Evolutionary conservation across 2,329 filamentous ascomycete genomes (phyloP).

Genomic region (Graphium sp.): DNA sequence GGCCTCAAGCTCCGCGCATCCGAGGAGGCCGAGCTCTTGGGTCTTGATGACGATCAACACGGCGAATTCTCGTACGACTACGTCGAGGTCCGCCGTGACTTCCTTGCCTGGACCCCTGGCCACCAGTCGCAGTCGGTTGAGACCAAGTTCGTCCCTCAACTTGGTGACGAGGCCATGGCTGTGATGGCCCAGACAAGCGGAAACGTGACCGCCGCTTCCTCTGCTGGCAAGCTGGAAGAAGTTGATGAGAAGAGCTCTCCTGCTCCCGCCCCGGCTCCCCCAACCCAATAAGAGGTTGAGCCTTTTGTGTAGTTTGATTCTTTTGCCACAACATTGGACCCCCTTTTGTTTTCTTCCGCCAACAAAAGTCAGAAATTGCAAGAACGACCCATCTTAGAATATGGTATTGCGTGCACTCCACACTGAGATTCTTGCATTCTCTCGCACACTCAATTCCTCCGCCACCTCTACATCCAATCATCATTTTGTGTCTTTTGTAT

Average conservation of each 20-base stretch:
- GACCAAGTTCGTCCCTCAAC: slow-evolving; percentile 42
- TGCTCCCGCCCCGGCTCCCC: too few relatives aligned
- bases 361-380: slow-evolving; percentile 10
- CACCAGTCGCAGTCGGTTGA: slow-evolving; percentile 23
- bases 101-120: slow-evolving; percentile 66
- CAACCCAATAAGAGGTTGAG: too few relatives aligned
- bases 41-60: slow-evolving; percentile 82
- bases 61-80: slow-evolving; percentile 86
- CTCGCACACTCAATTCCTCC: too few relatives aligned
- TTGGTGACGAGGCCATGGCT: slow-evolving; percentile 54
- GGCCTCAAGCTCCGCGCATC: slow-evolving; percentile 65
- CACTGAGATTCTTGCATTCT: too few relatives aligned
- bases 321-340: too few relatives aligned
- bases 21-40: slow-evolving; percentile 69
- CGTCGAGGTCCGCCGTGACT: slow-evolving; percentile 75
- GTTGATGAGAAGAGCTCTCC: too few relatives aligned
- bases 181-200: slow-evolving; percentile 15
- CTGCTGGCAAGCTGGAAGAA: background rate
- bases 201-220: slow-evolving; percentile 1
- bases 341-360: slow-evolving; percentile 10
- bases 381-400: background rate
- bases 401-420: too few relatives aligned
- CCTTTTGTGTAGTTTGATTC: too few relatives aligned
- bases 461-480: too few relatives aligned
- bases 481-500: too few relatives aligned